A percentile compares a stretch with the other conserved stretches of the same genome.
These are phyloP conservation scores for Tylopilus subfusipes DNA, from an alignment of 768 basidiomycete genomes.

Conservation along the genomic window DNA sequence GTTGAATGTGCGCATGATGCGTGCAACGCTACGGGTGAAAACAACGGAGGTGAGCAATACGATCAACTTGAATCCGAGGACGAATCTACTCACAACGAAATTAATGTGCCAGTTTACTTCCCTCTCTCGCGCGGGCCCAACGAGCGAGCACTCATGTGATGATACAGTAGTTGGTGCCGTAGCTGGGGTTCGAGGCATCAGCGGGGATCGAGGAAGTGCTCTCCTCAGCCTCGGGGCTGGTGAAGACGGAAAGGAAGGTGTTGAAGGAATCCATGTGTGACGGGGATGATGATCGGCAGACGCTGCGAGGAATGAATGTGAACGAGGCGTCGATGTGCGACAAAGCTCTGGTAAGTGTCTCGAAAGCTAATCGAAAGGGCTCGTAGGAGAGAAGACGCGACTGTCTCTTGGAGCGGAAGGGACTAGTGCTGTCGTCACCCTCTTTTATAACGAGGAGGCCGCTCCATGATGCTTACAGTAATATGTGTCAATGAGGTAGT, in stretches of 20 bases:
- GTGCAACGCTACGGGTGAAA: slow-evolving; percentile 5
- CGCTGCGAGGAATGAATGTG: not conserved
- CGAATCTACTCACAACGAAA: slow-evolving; percentile 21
- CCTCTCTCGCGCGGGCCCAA: not conserved
- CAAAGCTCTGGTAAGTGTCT: not conserved
- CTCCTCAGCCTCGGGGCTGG: slow-evolving; percentile 4
- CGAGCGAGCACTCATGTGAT: slow-evolving; percentile 12
- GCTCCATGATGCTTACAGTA: not conserved
- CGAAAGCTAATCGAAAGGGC: not conserved
- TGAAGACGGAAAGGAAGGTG: slow-evolving; percentile 15
- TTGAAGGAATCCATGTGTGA: slow-evolving; percentile 23
- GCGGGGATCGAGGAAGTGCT: slow-evolving; percentile 12
- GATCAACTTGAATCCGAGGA: not conserved
- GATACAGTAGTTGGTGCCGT: slow-evolving; percentile 13
- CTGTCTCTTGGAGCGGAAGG: slow-evolving; percentile 10
- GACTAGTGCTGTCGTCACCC: not conserved
- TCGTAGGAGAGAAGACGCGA: not conserved
- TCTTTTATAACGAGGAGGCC: slow-evolving; percentile 16
- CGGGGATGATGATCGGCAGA: not conserved
- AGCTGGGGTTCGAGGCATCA: slow-evolving; percentile 4
- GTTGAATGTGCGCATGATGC: slow-evolving; percentile 2
- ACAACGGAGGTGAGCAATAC: slow-evolving; percentile 6
- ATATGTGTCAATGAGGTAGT: not conserved
- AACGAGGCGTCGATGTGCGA: not conserved
- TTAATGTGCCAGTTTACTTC: not conserved